Evolutionary conservation across 441 rosid species (phyloP), one percentile per base, ranked within the genome.

Genomic region (Populus hybrid): DNA sequence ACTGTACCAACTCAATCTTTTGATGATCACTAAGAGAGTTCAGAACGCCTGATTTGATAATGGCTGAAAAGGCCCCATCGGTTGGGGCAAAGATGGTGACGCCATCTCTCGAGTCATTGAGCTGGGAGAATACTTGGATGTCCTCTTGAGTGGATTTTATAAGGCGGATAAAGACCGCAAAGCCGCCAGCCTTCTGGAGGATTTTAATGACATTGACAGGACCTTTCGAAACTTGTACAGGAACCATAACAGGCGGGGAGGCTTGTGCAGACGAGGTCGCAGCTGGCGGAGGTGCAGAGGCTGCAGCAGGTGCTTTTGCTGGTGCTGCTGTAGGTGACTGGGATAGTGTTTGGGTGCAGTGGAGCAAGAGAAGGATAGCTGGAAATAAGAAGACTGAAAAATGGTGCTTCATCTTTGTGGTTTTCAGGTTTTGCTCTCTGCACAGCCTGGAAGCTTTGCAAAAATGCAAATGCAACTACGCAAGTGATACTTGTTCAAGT

Each of bases 31-130:
- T 30, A 3, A 30, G 0, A 5, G 32, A 30, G 32, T 30, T 30
- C 0, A 30, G 32, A 30, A 30, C 83, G 28, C 92, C 93, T 7
- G 94, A 35, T 69, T 83, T 86, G 26, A 94, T 90, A 78, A 81
- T 57, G 0, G 90, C 74, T 0, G 61, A 53, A 78, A 94, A 94
- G 0, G 93, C 90, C 24, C 78, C 81, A 67, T 94, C 98, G 0
- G 85, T 77, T 0, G 97, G 97, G 5, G 97, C 97, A 50, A 94
- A 94, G 65, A 94, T 80, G 18, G 98, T 94, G 40, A 94, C 83
- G 3, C 94, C 97, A 16, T 89, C 87, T 83, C 87, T 89, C 24
- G 94, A 78, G 79, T 90, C 87, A 72, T 92, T 90, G 72, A 94
- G 93, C 79, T 94, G 94, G 69, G 89, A 84, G 63, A 78, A 71